A percentile compares a stretch with the other conserved stretches of the same genome.
Conservation (phyloP, 2,329 filamentous ascomycete species). For the Setomelanomma holmii region DNA sequence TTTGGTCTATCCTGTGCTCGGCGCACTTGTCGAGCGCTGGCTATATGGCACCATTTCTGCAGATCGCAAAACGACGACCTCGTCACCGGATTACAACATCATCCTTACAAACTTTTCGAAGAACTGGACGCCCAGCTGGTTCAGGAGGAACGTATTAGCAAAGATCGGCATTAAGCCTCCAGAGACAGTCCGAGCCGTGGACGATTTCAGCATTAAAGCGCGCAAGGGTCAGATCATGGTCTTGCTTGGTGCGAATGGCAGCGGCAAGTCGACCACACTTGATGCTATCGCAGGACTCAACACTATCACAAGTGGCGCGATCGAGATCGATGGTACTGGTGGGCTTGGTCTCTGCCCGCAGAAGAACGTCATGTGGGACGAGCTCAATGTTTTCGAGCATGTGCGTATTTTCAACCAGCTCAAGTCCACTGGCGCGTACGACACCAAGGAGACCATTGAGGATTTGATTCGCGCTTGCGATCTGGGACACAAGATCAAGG, state of each 20-base stretch:
- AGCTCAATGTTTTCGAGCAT: slow-evolving; percentile 85
- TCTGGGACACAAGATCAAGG: slow-evolving; percentile 74
- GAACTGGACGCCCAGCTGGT: slow-evolving; percentile 71
- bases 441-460: slow-evolving; percentile 65
- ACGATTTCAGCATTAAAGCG: slow-evolving; percentile 74
- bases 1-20: slow-evolving; percentile 76
- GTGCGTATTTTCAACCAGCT: slow-evolving; percentile 82
- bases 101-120: slow-evolving; percentile 78
- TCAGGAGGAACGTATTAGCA: slow-evolving; percentile 58
- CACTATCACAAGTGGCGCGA: slow-evolving; percentile 75
- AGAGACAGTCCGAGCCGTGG: slow-evolving; percentile 80
- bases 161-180: slow-evolving; percentile 57
- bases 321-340: slow-evolving; percentile 78
- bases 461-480: slow-evolving; percentile 75
- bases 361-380: slow-evolving; percentile 93
- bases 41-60: slow-evolving; percentile 77
- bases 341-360: slow-evolving; percentile 89
- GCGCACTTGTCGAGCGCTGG: slow-evolving; percentile 73
- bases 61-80: slow-evolving; percentile 52
- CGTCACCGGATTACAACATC: slow-evolving; percentile 63
- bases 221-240: slow-evolving; percentile 83
- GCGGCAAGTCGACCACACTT: slow-evolving; percentile 87
- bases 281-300: slow-evolving; percentile 86
- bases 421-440: slow-evolving; percentile 65
- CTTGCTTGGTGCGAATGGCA: slow-evolving; percentile 86